Evolutionary conservation across 2,329 filamentous ascomycete genomes (phyloP).

Genomic region (Aspergillus sp.): DNA sequence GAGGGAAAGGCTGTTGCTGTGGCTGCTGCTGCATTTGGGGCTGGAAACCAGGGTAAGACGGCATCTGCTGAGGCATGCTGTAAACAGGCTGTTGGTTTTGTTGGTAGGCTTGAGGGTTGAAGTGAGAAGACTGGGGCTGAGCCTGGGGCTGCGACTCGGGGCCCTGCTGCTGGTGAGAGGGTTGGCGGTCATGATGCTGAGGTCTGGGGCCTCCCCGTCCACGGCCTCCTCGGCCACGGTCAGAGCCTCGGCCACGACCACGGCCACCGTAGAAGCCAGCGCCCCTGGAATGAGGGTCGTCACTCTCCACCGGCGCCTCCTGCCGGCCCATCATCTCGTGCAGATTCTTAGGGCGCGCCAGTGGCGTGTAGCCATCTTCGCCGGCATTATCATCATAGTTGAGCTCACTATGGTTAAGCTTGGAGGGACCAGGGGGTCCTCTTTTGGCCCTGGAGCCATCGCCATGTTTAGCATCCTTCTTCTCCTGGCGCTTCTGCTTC

Average conservation of each 20-base stretch:
- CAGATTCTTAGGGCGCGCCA: constrained; percentile 67
- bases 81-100: constrained; percentile 26
- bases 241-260: constrained; percentile 46
- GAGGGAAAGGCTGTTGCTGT: constrained; percentile 30
- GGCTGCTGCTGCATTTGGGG: constrained; percentile 31
- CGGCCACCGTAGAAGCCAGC: constrained; percentile 46
- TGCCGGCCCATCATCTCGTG: constrained; percentile 48
- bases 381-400: constrained; percentile 65
- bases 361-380: constrained; percentile 63
- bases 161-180: constrained; percentile 24
- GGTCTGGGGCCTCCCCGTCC: constrained; percentile 35
- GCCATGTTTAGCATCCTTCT: constrained; percentile 49
- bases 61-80: constrained; percentile 29
- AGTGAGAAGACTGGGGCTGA: constrained; percentile 9
- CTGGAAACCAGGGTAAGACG: constrained; percentile 23
- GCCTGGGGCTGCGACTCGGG: constrained; percentile 20
- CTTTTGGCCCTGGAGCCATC: constrained; percentile 40
- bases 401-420: constrained; percentile 47
- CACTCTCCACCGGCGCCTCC: constrained; percentile 37
- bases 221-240: constrained; percentile 39
- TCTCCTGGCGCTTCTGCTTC: constrained; percentile 65
- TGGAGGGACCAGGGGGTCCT: constrained; percentile 38
- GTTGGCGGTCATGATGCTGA: constrained; percentile 27
- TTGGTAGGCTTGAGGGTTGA: constrained; percentile 24
- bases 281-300: constrained; percentile 30